Evolutionary conservation across 2,329 filamentous ascomycete species (phyloP).

Genomic region (Coniochaeta hoffmannii): DNA sequence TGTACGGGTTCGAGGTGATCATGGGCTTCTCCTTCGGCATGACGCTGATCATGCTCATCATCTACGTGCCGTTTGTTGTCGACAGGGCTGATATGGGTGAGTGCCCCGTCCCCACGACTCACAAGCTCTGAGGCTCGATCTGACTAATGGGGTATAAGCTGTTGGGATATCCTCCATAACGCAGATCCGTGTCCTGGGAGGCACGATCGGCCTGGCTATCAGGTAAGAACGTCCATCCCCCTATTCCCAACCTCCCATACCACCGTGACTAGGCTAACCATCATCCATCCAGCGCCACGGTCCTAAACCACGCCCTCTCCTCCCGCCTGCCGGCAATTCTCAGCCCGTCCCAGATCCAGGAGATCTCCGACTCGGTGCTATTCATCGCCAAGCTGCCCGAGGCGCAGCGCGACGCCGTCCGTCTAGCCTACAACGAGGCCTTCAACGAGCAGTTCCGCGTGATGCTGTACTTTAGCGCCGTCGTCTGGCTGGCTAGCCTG

Average conservation of each 20-base stretch:
- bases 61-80: background rate
- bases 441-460: background rate
- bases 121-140: too few relatives aligned
- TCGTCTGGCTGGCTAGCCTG: background rate
- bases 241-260: background rate
- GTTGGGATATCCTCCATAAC: background rate
- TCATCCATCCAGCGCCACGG: background rate
- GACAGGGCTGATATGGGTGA: background rate
- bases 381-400: background rate
- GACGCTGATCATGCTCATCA: background rate
- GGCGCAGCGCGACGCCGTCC: background rate
- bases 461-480: constrained; percentile 1
- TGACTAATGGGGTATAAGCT: background rate
- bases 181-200: background rate
- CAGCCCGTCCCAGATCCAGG: background rate
- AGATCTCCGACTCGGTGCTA: background rate
- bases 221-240: background rate
- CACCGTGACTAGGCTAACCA: too few relatives aligned
- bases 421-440: background rate
- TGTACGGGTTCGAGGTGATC: background rate
- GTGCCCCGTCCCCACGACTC: background rate
- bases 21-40: background rate
- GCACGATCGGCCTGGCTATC: background rate
- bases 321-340: background rate
- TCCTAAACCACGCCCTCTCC: background rate